Base-by-base conservation (phyloP, 2,329 filamentous ascomycete species). In the Fusarium sterilihyphosum region DNA sequence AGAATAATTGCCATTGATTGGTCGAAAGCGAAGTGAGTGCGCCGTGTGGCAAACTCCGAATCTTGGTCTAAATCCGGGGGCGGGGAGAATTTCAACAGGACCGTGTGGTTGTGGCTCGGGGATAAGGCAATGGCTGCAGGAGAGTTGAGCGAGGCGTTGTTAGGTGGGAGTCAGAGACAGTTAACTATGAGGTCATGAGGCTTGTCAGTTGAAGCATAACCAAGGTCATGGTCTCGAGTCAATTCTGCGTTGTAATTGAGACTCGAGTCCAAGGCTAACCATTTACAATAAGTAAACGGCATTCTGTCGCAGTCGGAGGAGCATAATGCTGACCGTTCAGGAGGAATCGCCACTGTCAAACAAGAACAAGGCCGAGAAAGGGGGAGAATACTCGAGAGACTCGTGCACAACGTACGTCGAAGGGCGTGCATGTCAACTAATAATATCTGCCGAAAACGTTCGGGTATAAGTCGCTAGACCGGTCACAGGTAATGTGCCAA, bases 341-440 rank as follows among this genome's bases (percentile, higher is more conserved):
- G 20, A 18, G 11, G 43, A 67, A 65, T 56, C 37, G 46, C 43
- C n/a, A 61, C 53, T 29, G 47, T 14, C 12, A 24, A 50, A 47
- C 41, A 59, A 35, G 31, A 33, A 33, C 35, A 16, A 24, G 29
- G 49, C 31, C 31, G 22, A 41, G 43, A 49, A 61, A 38, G 50
- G 50, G 53, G 49, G 52, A 63, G 56, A 64, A 46, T 44, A 49
- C 57, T 65, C 59, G 44, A 60, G 70, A 70, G 65, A 74, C 41
- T 62, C 63, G 53, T 65, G 71, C 68, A 73, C 63, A 33, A 47
- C 26, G 33, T 41, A 47, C 26, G 33, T 41, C 33, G 47, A 78
- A 78, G 76, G 76, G 76, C 76, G 76, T 62, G 43, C 53, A 67
- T 78, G 76, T 78, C 76, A 78, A 75, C 67, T 68, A 66, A 71